These are phyloP conservation scores for Camelina laxa DNA, from an alignment of 345 rosid species.

Conservation along the genomic window DNA sequence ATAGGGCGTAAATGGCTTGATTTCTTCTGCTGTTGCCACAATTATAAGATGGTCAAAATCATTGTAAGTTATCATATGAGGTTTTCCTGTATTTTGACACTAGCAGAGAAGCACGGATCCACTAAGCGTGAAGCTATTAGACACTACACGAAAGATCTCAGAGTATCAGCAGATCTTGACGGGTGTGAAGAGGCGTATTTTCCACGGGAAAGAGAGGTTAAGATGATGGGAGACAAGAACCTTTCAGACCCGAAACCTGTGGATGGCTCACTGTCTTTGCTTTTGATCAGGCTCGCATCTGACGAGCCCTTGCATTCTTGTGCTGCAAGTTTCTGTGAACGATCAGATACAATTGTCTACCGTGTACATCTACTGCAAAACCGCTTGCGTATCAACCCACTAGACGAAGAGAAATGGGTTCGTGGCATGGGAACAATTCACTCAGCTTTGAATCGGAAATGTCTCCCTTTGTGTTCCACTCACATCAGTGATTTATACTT, in stretches of 20 bases:
- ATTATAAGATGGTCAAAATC: conserved; percentile 78
- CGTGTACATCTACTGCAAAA: conserved; percentile 73
- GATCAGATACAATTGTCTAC: conserved; percentile 56
- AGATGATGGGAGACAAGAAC: conserved; percentile 93
- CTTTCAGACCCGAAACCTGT: conserved; percentile 86
- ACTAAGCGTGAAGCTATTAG: conserved; percentile 77
- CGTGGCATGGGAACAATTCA: conserved; percentile 66
- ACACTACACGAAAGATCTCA: conserved; percentile 85
- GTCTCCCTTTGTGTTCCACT: conserved; percentile 73
- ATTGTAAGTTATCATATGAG: conserved; percentile 83
- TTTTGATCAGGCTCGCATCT: conserved; percentile 70
- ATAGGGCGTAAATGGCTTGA: conserved; percentile 92
- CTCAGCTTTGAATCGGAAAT: conserved; percentile 59
- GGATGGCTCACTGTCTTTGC: conserved; percentile 75
- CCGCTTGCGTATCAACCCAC: conserved; percentile 50
- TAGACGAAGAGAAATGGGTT: conserved; percentile 63
- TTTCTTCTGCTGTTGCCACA: conserved; percentile 93
- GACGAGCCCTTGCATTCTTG: conserved; percentile 68
- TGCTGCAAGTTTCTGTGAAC: conserved; percentile 74
- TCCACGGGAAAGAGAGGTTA: conserved; percentile 80
- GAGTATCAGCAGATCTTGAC: conserved; percentile 51
- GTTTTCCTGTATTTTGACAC: conserved; percentile 88
- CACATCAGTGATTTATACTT: conserved; percentile 69
- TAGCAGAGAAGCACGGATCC: conserved; percentile 91
- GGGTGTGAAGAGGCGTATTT: conserved; percentile 67